A percentile compares a stretch with the other conserved stretches of the same genome.
Evolutionary conservation across 331 rosid genomes (phyloP).

Genomic region (Malus hybrid): DNA sequence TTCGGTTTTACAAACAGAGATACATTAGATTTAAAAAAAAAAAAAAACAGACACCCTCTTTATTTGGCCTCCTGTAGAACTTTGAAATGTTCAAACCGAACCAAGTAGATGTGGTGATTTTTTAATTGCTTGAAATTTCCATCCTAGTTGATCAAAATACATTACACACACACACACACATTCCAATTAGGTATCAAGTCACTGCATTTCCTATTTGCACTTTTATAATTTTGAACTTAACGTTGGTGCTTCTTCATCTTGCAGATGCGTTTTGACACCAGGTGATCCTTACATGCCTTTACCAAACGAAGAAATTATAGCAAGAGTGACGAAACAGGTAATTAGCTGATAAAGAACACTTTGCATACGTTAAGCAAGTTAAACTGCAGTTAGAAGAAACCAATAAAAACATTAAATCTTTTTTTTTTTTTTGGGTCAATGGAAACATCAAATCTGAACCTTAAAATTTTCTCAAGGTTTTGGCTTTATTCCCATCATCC

Average conservation of each 20-base stretch:
- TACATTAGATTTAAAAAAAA: too few species aligned
- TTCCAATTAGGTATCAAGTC: too few species aligned
- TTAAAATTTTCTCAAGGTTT: constrained; percentile 35
- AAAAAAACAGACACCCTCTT: too few species aligned
- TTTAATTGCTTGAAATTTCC: too few species aligned
- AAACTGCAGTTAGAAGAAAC: not conserved
- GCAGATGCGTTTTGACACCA: constrained; percentile 94
- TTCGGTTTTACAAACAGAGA: too few species aligned
- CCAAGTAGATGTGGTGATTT: too few species aligned
- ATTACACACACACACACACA: too few species aligned
- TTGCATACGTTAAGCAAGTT: not conserved
- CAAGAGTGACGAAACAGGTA: constrained; percentile 88
- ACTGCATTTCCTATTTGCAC: not conserved
- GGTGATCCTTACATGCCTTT: constrained; percentile 99
- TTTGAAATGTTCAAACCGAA: too few species aligned
- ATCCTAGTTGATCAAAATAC: too few species aligned
- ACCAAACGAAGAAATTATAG: constrained; percentile 74
- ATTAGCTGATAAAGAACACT: constrained; percentile 1
- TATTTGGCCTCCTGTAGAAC: too few species aligned
- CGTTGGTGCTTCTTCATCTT: constrained; percentile 9
- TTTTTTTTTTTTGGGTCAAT: too few species aligned
- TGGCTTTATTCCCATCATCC: constrained; percentile 76
- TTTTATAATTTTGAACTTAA: not conserved
- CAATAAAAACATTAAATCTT: not conserved
- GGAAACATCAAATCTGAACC: not conserved